Base-by-base conservation (phyloP, 306 rosid genomes). In the Senna siamea region DNA sequence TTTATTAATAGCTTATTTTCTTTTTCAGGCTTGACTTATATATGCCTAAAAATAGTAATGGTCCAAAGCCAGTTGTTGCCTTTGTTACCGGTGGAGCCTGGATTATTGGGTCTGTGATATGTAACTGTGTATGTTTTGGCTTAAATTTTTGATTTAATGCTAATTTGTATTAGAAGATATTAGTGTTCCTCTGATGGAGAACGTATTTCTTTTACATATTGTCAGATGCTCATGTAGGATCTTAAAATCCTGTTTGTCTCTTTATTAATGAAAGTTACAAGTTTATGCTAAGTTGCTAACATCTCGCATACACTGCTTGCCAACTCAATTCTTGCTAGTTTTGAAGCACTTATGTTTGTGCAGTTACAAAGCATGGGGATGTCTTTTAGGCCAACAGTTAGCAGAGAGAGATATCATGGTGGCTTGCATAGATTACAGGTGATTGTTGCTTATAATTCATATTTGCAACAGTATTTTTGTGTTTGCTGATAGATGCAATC, bases 381-480 rank as follows among this genome's bases (percentile, higher is more conserved):
- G 88, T 80, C 98, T 93, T 67, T 87, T 93, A 80, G 98, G 98
- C 51, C 89, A 81, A 41, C 97, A 93, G 66, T 84, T 91, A 81
- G 78, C 97, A n/a, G 97, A 93, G 57, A 85, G 97, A 79, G 97
- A 84, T 84, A 86, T 93, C 78, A 86, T 93, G 62, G 97, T 93
- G 77, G 97, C 98, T 35, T 93, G 97, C 87, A 88, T 93, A 62
- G 98, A 93, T 83, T 93, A 93, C 89, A 86, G 98, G 98, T 93
- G 78, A 76, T 46, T 9, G 46, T 68, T 63, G 53, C 53, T 37
- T 50, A 14, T 59, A 15, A 22, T 43, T 38, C 20, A 40, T 66
- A 65, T 43, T 47, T 52, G 48, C 73, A 53, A 35, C 65, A 22
- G 43, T 20, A n/a, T 44, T 17, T 72, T 76, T 34, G 32, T 69